Base-by-base conservation (phyloP, 108 stramenopile species). In the Asterionellopsis glacialis region DNA sequence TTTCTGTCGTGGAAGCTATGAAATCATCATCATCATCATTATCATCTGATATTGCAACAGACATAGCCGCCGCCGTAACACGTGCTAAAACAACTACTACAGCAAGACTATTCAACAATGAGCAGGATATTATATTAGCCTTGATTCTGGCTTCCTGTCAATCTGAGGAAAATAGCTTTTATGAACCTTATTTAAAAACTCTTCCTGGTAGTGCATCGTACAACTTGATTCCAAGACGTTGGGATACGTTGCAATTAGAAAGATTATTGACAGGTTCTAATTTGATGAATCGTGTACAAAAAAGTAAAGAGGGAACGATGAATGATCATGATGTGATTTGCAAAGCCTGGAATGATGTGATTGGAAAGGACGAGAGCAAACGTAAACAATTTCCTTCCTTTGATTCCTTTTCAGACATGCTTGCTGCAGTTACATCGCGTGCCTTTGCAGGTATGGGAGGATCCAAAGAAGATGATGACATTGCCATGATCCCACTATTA, bases 401-500 rank as follows among this genome's bases (percentile, higher is more conserved):
- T 49, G 77, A 84, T 49, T 21, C 28, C 5, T 87, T 82, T 57
- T 70, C 68, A 58, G 53, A 68, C 57, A 83, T 81, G 83, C 61
- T 89, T 54, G 79, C 84, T 40, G 72, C 58, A 11, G 75, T 92
- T 0, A 60, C 82, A 0, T 87, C 85, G 22, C 81, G 91, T 19
- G 91, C 83, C 11, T 92, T 92, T 83, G 60, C 61, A 10, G 67
- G 68, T 3, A 45, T 75, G 28, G 79, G 80, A 9, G 19, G n/a
- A 7, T 21, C 50, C 1, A 10, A 48, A 41, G 33, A 64, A 15
- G 78, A 77, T 24, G 67, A 60, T 16, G 66, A 75, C 3, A 69
- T 86, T 50, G 78, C 75, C 0, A 41, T 88, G 65, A 68, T 92
- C 13, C 91, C 91, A 19, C 41, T 92, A 42, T 54, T 92, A 61